Evolutionary conservation across 2,329 filamentous ascomycete genomes (phyloP).

Genomic region (Huntiella moniliformis): DNA sequence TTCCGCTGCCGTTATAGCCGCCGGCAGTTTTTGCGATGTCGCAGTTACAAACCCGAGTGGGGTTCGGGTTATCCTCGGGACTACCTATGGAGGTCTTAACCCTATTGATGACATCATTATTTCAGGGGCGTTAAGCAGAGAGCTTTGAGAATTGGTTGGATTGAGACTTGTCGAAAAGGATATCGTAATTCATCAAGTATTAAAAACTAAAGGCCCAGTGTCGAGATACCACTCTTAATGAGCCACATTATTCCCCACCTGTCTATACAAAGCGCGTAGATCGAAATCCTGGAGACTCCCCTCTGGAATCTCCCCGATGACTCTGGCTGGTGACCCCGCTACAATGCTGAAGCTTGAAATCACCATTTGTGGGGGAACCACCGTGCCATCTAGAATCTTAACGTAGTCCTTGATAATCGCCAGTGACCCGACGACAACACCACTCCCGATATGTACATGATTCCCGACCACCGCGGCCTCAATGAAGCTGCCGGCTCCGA

Average conservation of each 20-base stretch:
- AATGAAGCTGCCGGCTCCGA: conserved; percentile 56
- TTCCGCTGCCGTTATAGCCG: not conserved
- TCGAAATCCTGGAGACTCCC: conserved; percentile 48
- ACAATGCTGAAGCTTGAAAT: conserved; percentile 85
- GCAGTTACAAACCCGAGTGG: not conserved
- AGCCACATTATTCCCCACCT: conserved; percentile 36
- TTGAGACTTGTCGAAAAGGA: not conserved
- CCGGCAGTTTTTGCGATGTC: not conserved
- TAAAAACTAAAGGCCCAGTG: not conserved
- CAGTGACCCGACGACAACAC: conserved; percentile 65
- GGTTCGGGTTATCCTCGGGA: not conserved
- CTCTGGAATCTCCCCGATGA: conserved; percentile 65
- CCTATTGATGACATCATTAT: not conserved
- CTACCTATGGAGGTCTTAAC: not conserved
- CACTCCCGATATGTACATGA: conserved; percentile 68
- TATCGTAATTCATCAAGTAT: conserved; percentile 3
- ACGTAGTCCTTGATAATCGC: conserved; percentile 89
- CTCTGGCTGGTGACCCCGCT: conserved; percentile 60
- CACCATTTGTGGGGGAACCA: conserved; percentile 76
- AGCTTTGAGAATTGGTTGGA: too few relatives aligned
- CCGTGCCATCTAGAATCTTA: conserved; percentile 63
- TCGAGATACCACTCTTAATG: conserved; percentile 1
- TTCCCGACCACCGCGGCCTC: conserved; percentile 69
- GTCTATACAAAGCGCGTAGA: conserved; percentile 44
- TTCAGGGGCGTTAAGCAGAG: too few relatives aligned